Percentiles rank a stretch among this genome's conserved stretches.
These are phyloP conservation scores for Camellia oleifera DNA, from an alignment of 179 eudicot genomes.

Conservation along the genomic window DNA sequence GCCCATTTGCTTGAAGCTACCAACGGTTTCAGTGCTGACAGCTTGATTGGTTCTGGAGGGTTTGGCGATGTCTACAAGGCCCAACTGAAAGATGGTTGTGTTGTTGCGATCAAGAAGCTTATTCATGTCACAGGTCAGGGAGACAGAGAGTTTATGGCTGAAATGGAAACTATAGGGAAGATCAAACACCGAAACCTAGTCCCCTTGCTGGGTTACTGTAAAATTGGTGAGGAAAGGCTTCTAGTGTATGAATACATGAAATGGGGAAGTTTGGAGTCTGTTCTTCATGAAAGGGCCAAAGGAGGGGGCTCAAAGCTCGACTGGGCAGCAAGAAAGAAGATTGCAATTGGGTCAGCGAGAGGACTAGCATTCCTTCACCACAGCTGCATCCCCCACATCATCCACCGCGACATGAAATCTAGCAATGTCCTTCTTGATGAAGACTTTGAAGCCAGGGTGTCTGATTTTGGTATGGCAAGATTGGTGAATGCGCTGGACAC, in stretches of 20 bases:
- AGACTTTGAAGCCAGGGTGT: conserved; percentile 56
- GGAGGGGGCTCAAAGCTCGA: conserved; percentile 28
- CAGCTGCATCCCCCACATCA: conserved; percentile 61
- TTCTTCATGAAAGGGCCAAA: conserved; percentile 43
- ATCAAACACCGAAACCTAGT: conserved; percentile 57
- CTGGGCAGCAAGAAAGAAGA: conserved; percentile 47
- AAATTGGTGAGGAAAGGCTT: conserved; percentile 58
- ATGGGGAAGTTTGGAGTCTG: conserved; percentile 55
- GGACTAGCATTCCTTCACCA: conserved; percentile 68
- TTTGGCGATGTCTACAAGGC: conserved; percentile 66
- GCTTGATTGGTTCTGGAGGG: conserved; percentile 57
- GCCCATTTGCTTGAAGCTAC: conserved; percentile 57
- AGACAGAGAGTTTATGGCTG: conserved; percentile 59
- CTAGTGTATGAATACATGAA: conserved; percentile 64
- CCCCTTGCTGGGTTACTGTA: conserved; percentile 56
- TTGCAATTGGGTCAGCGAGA: conserved; percentile 54
- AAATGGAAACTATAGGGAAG: conserved; percentile 62
- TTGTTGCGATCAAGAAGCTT: conserved; percentile 58
- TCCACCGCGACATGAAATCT: conserved; percentile 60
- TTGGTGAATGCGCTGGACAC: conserved; percentile 53
- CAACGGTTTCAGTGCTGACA: conserved; percentile 51
- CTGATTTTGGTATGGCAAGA: conserved; percentile 68
- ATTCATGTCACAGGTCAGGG: conserved; percentile 53
- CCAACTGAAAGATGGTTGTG: conserved; percentile 42
- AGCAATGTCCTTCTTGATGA: conserved; percentile 59